Evolutionary conservation across 352 stramenopile genomes (phyloP).

Genomic region (Hyaloperonospora brassicae): DNA sequence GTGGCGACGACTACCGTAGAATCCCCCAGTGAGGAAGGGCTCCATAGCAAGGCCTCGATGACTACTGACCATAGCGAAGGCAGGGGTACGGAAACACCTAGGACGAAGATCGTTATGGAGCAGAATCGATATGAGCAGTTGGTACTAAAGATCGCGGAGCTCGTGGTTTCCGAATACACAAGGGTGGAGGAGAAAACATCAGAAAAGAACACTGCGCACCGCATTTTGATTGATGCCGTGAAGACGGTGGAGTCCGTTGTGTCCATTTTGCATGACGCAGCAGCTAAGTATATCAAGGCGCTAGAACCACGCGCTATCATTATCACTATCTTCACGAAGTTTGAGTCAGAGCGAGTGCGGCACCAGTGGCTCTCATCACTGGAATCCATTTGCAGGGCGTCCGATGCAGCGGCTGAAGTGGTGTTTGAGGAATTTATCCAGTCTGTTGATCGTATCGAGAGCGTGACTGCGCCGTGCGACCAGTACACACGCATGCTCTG

Average conservation of each 20-base stretch:
- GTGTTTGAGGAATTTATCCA: slow-evolving; percentile 66
- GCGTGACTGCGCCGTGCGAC: slow-evolving; percentile 47
- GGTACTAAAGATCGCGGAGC: slow-evolving; percentile 66
- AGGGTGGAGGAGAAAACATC: slow-evolving; percentile 28
- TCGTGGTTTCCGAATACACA: slow-evolving; percentile 67
- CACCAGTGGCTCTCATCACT: slow-evolving; percentile 82
- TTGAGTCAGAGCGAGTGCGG: slow-evolving; percentile 64
- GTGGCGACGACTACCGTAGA: slow-evolving; percentile 23
- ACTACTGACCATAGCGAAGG: slow-evolving; percentile 2
- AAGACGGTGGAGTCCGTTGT: slow-evolving; percentile 81
- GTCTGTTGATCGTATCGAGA: slow-evolving; percentile 59
- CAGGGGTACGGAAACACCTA: slow-evolving; percentile 11
- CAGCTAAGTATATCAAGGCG: slow-evolving; percentile 56
- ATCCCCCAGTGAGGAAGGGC: slow-evolving; percentile 8
- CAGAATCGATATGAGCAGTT: slow-evolving; percentile 59
- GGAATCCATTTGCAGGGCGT: slow-evolving; percentile 58
- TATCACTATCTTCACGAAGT: slow-evolving; percentile 52
- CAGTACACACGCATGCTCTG: slow-evolving; percentile 67
- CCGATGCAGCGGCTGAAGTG: slow-evolving; percentile 29
- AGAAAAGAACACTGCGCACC: slow-evolving; percentile 42
- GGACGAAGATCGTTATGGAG: slow-evolving; percentile 47
- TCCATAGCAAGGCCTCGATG: slow-evolving; percentile 16
- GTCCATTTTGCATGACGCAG: slow-evolving; percentile 50
- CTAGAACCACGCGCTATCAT: slow-evolving; percentile 36
- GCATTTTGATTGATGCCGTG: slow-evolving; percentile 77